These are phyloP conservation scores for Paramarasmius palmivorus DNA, from an alignment of 1,284 basidiomycete species.

Conservation along the genomic window DNA sequence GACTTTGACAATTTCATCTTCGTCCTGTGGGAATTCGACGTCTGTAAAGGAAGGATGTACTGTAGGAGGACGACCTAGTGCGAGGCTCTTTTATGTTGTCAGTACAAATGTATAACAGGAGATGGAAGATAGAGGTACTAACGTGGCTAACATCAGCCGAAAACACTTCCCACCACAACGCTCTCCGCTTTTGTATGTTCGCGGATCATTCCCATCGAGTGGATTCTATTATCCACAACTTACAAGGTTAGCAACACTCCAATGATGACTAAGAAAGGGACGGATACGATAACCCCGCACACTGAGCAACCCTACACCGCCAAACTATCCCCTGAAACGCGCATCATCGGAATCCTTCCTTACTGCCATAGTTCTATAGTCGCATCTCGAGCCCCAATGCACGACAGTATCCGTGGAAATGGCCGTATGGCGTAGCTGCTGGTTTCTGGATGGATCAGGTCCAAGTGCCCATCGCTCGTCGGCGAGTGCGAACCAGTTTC, in stretches of 20 bases:
- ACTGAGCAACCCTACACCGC: constrained; percentile 49
- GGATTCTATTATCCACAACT: constrained; percentile 41
- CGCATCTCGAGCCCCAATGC: constrained; percentile 52
- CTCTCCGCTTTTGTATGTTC: constrained; percentile 44
- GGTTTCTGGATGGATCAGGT: too few species aligned
- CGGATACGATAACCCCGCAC: constrained; percentile 33
- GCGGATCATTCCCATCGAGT: constrained; percentile 48
- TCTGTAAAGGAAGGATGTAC: constrained; percentile 48
- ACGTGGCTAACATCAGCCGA: constrained; percentile 47
- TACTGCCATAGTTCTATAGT: constrained; percentile 47
- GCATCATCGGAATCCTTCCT: constrained; percentile 47
- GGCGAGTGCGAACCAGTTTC: constrained; percentile 17
- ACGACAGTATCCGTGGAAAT: constrained; percentile 38
- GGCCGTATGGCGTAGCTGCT: constrained; percentile 7
- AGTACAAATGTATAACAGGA: too few species aligned
- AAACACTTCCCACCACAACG: constrained; percentile 55
- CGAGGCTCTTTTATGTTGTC: constrained; percentile 40
- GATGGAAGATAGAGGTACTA: constrained; percentile 14
- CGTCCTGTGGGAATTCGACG: constrained; percentile 46
- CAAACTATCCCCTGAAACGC: constrained; percentile 48
- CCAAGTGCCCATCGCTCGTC: constrained; percentile 48
- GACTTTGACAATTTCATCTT: constrained; percentile 38
- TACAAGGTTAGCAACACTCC: neutral
- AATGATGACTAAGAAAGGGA: constrained; percentile 10
- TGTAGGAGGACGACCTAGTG: constrained; percentile 45